These are phyloP conservation scores for Carex arenaria DNA, from an alignment of 202 grass and related monocot species.

Conservation along the genomic window DNA sequence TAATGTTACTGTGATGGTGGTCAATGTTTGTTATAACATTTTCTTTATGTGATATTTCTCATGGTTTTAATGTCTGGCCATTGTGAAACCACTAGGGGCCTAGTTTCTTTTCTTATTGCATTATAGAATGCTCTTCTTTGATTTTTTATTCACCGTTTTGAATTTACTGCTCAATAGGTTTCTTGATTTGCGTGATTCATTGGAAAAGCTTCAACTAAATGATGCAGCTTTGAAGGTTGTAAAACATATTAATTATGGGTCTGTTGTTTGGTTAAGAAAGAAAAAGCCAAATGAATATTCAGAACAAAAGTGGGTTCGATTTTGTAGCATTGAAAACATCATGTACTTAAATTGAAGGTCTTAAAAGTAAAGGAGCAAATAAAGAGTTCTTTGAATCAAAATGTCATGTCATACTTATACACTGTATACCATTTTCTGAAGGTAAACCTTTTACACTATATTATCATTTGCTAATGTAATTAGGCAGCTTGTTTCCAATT, in stretches of 20 bases:
- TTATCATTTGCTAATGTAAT: conserved; percentile 2
- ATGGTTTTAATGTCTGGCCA: not conserved
- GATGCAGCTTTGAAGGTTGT: conserved; percentile 89
- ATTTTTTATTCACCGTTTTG: not conserved
- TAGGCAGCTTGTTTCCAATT: conserved; percentile 6
- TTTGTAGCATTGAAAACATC: not conserved
- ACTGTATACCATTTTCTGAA: not conserved
- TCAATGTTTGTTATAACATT: not conserved
- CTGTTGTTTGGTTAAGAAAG: not conserved
- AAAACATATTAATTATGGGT: not conserved
- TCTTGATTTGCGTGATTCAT: conserved; percentile 79
- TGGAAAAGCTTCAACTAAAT: conserved; percentile 95
- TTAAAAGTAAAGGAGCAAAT: not conserved
- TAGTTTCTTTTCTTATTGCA: not conserved
- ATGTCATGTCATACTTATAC: not conserved
- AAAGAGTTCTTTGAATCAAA: not conserved
- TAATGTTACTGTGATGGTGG: not conserved
- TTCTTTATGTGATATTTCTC: not conserved
- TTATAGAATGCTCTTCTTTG: not conserved
- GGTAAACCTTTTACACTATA: not conserved
- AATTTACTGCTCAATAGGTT: conserved; percentile 48
- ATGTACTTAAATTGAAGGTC: not conserved
- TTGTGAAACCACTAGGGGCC: not conserved
- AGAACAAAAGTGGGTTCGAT: not conserved
- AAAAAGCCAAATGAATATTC: not conserved